Evolutionary conservation across 73 alveolate species (phyloP).

Genomic region (Urostyla sp.): DNA sequence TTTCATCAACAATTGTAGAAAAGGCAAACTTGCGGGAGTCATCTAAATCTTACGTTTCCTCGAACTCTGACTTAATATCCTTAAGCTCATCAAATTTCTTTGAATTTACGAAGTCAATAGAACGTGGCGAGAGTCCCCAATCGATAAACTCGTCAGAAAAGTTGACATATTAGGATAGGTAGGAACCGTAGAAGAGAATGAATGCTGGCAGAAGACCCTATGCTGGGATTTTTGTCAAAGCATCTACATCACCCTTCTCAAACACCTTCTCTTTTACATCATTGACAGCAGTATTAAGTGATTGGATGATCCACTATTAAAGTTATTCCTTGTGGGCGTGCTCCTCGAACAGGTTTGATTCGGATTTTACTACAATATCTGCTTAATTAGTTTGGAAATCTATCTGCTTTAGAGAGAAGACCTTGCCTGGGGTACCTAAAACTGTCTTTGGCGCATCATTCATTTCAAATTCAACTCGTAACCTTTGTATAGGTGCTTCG

Average conservation of each 20-base stretch:
- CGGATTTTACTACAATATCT: not conserved
- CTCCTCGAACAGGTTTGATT: constrained; percentile 4
- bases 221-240: constrained; percentile 3
- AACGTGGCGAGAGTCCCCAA: constrained; percentile 15
- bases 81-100: not conserved
- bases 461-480: not conserved
- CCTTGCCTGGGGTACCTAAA: no score
- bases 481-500: constrained; percentile 13
- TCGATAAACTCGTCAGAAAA: constrained; percentile 33
- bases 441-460: constrained; percentile 23
- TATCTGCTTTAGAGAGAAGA: not conserved
- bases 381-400: not conserved
- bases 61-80: constrained; percentile 22
- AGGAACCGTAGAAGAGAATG: constrained; percentile 9
- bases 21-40: not conserved
- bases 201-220: constrained; percentile 8
- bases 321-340: not conserved
- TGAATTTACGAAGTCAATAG: constrained; percentile 4
- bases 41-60: not conserved
- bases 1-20: constrained; percentile 24
- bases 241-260: not conserved
- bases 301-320: not conserved
- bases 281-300: not conserved
- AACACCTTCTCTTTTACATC: not conserved
- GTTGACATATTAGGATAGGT: constrained; percentile 18